Evolutionary conservation across 139 green algal species (phyloP), one percentile per base, ranked within the genome.

Genomic region (Coccomyxa sp.): DNA sequence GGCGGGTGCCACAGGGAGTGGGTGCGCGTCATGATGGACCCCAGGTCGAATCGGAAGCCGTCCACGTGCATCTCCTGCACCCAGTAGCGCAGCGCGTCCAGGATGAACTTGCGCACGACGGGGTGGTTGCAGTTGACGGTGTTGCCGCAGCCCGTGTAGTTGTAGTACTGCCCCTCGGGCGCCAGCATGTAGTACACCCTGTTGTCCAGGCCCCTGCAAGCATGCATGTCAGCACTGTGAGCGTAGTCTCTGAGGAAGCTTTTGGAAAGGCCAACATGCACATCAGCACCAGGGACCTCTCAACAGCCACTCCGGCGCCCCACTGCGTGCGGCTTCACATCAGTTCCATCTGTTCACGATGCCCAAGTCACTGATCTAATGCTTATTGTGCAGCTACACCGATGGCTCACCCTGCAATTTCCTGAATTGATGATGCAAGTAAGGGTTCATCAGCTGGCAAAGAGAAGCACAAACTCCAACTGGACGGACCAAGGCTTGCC

Each of bases 41-140:
- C 97, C 41, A 99, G 90, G 86, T 99, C 97, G 83, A 99, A 99
- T 39, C 93, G 85, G 86, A 77, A 84, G 22, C 79, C 82, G 55
- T 88, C 82, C 12, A 90, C 74, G 50, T 86, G 81, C 77, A 82
- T 86, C 80, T 84, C 78, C 64, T 44, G 14, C 36, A 98, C 95
- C 96, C 96, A 99, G 88, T 97, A 93, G 7, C 89, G 84, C 44
- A 99, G 89, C 89, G 91, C 97, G 89, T 98, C 95, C 39, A 98
- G 70, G 74, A 99, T 97, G 80, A 99, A 95, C 76, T 92, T 80
- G 40, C 87, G 85, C 55, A 93, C 93, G 5, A 94, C 88, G 4
- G 96, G 96, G 78, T 98, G 94, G 93, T 99, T 99, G 92, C 93
- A 98, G 88, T 99, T 99, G 83, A 99, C 78, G 22, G 95, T 99